Percentiles rank a stretch among this genome's conserved stretches.
Evolutionary conservation across 306 rosid species (phyloP).

Genomic region (Quillaja saponaria): DNA sequence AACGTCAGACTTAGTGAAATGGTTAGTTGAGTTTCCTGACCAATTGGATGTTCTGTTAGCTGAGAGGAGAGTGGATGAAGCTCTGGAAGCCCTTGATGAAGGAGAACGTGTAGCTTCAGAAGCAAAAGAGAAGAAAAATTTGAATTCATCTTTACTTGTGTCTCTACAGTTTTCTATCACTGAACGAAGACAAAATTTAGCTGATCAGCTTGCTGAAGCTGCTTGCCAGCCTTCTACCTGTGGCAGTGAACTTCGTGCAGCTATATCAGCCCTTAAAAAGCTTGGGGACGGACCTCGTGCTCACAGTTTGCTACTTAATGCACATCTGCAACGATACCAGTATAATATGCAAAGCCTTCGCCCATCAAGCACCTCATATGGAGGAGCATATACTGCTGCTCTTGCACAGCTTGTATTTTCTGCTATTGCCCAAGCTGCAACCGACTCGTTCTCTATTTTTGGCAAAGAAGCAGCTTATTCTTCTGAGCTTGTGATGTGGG

Average conservation of each 20-base stretch:
- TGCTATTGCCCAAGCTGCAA: conserved; percentile 94
- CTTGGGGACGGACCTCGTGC: conserved; percentile 98
- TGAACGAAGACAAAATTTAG: conserved; percentile 74
- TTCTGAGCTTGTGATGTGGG: conserved; percentile 98
- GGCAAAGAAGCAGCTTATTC: conserved; percentile 80
- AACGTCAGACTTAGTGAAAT: conserved; percentile 75
- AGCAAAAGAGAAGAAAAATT: conserved; percentile 64
- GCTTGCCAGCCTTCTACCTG: conserved; percentile 99
- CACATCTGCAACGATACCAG: conserved; percentile 86
- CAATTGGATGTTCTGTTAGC: conserved; percentile 91
- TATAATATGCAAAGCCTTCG: conserved; percentile 92
- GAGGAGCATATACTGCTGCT: conserved; percentile 99
- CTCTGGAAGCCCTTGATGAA: conserved; percentile 82
- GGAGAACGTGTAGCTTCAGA: conserved; percentile 80
- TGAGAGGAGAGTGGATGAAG: conserved; percentile 92
- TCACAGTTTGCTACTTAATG: conserved; percentile 78
- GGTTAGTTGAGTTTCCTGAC: conserved; percentile 94
- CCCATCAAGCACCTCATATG: conserved; percentile 94
- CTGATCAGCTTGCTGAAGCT: conserved; percentile 99
- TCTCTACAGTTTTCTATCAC: conserved; percentile 70
- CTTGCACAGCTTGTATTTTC: conserved; percentile 95
- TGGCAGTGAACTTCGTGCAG: conserved; percentile 87
- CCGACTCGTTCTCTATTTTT: conserved; percentile 82
- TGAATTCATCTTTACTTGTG: conserved; percentile 52
- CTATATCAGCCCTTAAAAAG: conserved; percentile 85